These are phyloP conservation scores for Coemansia sp. DNA, from an alignment of 192 early-diverging fungal genomes.

Conservation along the genomic window DNA sequence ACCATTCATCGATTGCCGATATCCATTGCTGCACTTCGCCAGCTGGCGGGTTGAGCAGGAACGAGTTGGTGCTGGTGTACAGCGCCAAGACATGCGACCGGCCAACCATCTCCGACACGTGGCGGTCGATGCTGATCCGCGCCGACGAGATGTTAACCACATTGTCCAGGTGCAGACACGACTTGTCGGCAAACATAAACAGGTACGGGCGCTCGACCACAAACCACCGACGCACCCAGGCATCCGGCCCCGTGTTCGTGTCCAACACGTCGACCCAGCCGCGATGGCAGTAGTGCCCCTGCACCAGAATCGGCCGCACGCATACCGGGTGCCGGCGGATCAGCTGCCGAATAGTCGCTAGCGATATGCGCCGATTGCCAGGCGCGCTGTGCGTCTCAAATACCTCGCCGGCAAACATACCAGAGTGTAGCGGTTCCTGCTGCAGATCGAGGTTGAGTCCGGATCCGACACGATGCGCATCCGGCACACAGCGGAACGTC, in stretches of 20 bases:
- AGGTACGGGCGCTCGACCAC: constrained; percentile 72
- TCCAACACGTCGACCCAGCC: constrained; percentile 33
- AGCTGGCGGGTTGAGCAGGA: constrained; percentile 25
- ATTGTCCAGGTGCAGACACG: constrained; percentile 63
- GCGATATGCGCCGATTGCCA: not conserved
- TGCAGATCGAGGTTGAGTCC: constrained; percentile 2
- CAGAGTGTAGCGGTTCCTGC: constrained; percentile 26
- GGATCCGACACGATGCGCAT: not conserved
- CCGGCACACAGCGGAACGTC: constrained; percentile 11
- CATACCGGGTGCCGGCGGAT: constrained; percentile 6
- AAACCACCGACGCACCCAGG: constrained; percentile 76
- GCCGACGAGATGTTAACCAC: constrained; percentile 75
- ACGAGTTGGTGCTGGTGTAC: constrained; percentile 36
- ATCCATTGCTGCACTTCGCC: constrained; percentile 42
- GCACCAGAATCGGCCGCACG: constrained; percentile 18
- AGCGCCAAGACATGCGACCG: constrained; percentile 25
- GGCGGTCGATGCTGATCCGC: constrained; percentile 14
- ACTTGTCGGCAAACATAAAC: constrained; percentile 65
- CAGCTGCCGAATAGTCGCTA: constrained; percentile 11
- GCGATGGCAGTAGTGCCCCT: constrained; percentile 22
- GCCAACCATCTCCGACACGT: constrained; percentile 34
- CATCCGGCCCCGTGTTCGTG: constrained; percentile 34
- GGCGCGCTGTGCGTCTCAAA: not conserved
- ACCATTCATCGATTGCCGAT: constrained; percentile 50
- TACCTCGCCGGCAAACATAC: not conserved